Evolutionary conservation across 106 monocot species (phyloP).

Genomic region (Platanthera guangdongensis): DNA sequence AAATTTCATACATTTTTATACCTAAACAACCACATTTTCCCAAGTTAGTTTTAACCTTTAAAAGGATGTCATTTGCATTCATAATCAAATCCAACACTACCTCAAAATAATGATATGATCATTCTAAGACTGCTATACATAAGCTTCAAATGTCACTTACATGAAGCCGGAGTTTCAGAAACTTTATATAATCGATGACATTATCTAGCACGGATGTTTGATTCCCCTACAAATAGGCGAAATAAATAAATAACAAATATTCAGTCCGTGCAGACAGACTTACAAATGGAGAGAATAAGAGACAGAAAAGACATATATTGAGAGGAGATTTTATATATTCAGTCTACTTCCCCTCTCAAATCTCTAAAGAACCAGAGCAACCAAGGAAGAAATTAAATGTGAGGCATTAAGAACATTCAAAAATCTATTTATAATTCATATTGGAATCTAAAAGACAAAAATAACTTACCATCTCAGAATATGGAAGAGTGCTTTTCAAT

Average conservation of each 20-base stretch:
- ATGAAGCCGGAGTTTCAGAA: conserved; percentile 40
- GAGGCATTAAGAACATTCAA: neutral
- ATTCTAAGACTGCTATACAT: neutral
- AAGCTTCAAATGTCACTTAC: conserved; percentile 10
- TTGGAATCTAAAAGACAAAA: neutral
- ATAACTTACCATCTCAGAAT: conserved; percentile 20
- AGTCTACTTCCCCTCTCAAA: neutral
- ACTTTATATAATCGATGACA: conserved; percentile 47
- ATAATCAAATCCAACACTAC: neutral
- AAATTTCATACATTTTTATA: neutral
- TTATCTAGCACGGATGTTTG: conserved; percentile 30
- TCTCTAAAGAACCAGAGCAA: neutral
- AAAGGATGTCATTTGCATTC: neutral
- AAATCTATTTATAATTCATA: neutral
- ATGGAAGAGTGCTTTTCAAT: conserved; percentile 29
- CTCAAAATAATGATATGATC: neutral
- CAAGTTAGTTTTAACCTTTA: neutral
- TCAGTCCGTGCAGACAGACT: neutral
- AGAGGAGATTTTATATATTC: neutral
- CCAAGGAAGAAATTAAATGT: neutral
- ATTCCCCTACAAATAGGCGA: conserved; percentile 13
- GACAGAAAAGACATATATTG: neutral
- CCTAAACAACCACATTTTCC: neutral
- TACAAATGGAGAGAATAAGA: neutral
- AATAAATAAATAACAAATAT: neutral